Percentiles rank a stretch among this genome's conserved stretches.
phyloP scores from a whole-genome alignment of 2,329 filamentous ascomycete genomes.

The Furcasterigmium furcatum region DNA sequence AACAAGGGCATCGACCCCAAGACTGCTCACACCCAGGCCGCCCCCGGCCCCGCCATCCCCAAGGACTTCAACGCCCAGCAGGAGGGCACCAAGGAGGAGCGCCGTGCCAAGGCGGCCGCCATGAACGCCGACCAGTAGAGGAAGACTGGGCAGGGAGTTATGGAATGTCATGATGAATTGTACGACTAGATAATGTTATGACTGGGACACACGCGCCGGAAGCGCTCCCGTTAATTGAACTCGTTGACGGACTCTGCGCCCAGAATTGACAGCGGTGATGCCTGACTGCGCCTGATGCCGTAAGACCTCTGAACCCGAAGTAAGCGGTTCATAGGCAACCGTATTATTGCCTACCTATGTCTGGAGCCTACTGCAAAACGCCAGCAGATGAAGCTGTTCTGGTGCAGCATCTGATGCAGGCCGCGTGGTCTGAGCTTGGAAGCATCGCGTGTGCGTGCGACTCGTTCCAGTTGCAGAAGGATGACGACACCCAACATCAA shows the following conservation, averaged over 20 bases:
- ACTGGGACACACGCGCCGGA: neutral
- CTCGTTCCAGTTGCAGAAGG: neutral
- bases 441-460: no score
- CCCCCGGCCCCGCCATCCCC: slow-evolving; percentile 55
- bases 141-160: neutral
- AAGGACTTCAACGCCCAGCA: slow-evolving; percentile 48
- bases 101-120: slow-evolving; percentile 59
- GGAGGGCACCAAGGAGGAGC: slow-evolving; percentile 67
- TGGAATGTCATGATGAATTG: slow-evolving; percentile 1
- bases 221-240: neutral
- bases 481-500: neutral
- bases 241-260: no score
- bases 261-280: neutral
- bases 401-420: no score
- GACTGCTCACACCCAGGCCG: slow-evolving; percentile 49
- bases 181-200: slow-evolving; percentile 5
- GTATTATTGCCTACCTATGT: no score
- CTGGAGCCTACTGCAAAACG: no score
- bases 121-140: slow-evolving; percentile 47
- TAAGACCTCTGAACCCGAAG: no score
- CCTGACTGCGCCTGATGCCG: neutral
- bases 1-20: slow-evolving; percentile 37
- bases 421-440: neutral
- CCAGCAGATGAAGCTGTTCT: no score
- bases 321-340: no score